Base-by-base conservation (phyloP, 129 eudicot species). In the Heracleum sosnowskyi region DNA sequence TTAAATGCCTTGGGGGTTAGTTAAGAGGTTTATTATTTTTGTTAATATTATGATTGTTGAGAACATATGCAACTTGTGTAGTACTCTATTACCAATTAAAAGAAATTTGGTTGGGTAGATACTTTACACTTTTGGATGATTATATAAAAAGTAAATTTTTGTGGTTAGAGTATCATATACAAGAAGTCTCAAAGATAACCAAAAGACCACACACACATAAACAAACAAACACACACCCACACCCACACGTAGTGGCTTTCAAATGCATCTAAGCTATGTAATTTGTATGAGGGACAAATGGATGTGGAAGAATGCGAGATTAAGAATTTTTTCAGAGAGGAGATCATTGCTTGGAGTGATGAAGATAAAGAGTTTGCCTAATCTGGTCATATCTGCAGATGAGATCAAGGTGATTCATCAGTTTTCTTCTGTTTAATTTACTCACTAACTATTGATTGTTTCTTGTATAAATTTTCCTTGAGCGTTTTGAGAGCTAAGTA, bases 351-450 rank as follows among this genome's bases (percentile, higher is more conserved):
- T 79, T 87, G 91, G 89, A 83, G 89, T 75, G 96, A 80, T 37
- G 90, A 88, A 35, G 91, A 84, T 79, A 95, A 81, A 49, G 88
- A 20, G n/a, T 85, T 31, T 78, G 84, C 11, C 64, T 62, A 79
- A 28, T 77, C 71, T 53, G 97, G 91, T 11, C 97, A 82, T 75
- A 78, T 88, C 98, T 28, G 90, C 78, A 90, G 89, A 94, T 83
- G 98, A 94, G 83, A 57, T 89, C 74, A 53, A 79, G 91, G 98
- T 93, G 81, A 60, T 74, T 76, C 1, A 13, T 36, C 72, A 16
- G 9, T 1, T 15, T 16, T 68, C 41, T 34, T 68, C 6, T 28
- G 28, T 53, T 28, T 62, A n/a, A 26, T 62, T 8, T 62, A 1
- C n/a, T 24, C 11, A 1, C n/a, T 24, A 62, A 1, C 28, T 12